Conservation (phyloP, 331 rosid species). For the Malus hybrid region DNA sequence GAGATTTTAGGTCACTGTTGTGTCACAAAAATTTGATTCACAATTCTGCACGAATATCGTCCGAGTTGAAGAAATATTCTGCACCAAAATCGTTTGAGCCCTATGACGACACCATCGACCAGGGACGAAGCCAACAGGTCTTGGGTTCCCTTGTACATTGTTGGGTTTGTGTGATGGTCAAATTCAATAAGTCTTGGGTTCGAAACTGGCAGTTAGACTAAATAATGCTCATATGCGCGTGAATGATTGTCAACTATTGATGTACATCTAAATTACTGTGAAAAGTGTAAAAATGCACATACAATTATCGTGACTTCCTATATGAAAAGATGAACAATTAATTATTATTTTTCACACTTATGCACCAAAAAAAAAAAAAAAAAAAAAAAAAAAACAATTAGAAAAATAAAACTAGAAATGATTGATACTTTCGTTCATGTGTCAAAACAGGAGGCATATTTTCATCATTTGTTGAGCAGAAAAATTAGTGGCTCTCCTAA, state of each 20-base stretch:
- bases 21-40: neutral
- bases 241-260: neutral
- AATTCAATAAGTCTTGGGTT: too few relatives aligned
- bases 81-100: neutral
- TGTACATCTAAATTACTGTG: neutral
- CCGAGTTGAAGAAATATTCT: neutral
- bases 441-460: slow-evolving; percentile 5
- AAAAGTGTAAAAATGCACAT: neutral
- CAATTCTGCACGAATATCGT: neutral
- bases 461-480: neutral
- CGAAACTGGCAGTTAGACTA: too few relatives aligned
- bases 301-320: too few relatives aligned
- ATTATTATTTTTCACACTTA: neutral
- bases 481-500: neutral
- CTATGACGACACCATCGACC: neutral
- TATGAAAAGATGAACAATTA: too few relatives aligned
- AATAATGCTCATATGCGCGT: neutral
- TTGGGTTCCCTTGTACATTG: too few relatives aligned
- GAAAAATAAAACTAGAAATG: neutral
- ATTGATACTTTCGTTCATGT: slow-evolving; percentile 2
- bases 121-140: too few relatives aligned
- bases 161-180: too few relatives aligned
- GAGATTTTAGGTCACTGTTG: neutral
- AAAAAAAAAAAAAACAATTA: neutral
- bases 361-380: too few relatives aligned